Evolutionary conservation across 148 eudicot species (phyloP).

Genomic region (Rhododendron ferrugineum): DNA sequence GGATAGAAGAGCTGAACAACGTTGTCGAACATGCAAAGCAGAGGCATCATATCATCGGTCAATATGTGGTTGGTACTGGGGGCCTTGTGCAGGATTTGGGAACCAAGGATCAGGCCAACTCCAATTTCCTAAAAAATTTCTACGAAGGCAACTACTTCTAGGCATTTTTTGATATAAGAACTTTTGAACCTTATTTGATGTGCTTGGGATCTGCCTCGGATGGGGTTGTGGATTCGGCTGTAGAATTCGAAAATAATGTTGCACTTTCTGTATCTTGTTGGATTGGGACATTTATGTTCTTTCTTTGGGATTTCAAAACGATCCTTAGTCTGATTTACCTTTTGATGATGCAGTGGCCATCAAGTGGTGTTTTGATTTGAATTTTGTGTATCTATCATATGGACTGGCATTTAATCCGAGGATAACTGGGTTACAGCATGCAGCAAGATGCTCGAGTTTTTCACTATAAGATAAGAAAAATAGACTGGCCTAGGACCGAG

Average conservation of each 20-base stretch:
- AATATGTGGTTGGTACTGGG: constrained; percentile 64
- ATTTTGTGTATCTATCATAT: background rate
- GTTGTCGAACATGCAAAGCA: constrained; percentile 86
- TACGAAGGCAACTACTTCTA: constrained; percentile 61
- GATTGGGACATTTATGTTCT: constrained; percentile 11
- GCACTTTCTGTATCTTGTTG: constrained; percentile 5
- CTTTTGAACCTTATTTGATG: constrained; percentile 28
- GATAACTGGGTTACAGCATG: background rate
- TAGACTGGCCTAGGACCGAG: background rate
- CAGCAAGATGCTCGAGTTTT: background rate
- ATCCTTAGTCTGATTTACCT: background rate
- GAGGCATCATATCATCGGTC: constrained; percentile 91
- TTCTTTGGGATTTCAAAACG: background rate
- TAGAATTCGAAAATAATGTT: constrained; percentile 30
- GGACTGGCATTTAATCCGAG: background rate
- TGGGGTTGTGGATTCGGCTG: constrained; percentile 3
- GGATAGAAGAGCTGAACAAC: constrained; percentile 68
- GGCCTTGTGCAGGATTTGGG: constrained; percentile 54
- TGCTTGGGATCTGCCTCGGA: background rate
- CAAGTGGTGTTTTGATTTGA: background rate
- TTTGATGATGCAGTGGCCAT: background rate
- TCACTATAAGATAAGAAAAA: background rate
- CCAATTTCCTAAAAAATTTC: constrained; percentile 65
- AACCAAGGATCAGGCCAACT: constrained; percentile 44
- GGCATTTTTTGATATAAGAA: constrained; percentile 21